Percentiles rank a stretch among this genome's conserved stretches.
These are phyloP conservation scores for Alternaria alternata DNA, from an alignment of 2,329 filamentous ascomycete species.

Conservation along the genomic window DNA sequence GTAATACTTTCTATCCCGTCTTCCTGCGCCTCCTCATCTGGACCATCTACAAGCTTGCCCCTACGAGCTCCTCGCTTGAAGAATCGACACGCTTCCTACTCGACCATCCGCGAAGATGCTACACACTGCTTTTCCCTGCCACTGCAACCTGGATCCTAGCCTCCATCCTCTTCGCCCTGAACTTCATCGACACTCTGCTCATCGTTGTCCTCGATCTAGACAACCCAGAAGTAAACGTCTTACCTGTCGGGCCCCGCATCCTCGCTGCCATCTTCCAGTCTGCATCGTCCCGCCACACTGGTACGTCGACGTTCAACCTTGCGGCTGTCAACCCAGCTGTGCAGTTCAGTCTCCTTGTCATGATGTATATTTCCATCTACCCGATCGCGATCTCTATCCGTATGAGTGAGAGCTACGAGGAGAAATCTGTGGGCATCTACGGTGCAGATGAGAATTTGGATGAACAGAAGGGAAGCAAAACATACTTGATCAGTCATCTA, in stretches of 20 bases:
- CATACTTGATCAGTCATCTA: conserved; percentile 89
- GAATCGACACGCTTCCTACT: conserved; percentile 91
- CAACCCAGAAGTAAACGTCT: conserved; percentile 69
- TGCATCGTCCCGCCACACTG: conserved; percentile 85
- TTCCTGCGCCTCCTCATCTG: conserved; percentile 97
- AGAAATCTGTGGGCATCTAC: conserved; percentile 82
- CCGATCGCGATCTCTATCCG: conserved; percentile 96
- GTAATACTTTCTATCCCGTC: conserved; percentile 93
- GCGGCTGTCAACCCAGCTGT: conserved; percentile 84
- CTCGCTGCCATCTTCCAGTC: conserved; percentile 92
- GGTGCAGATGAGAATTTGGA: conserved; percentile 53
- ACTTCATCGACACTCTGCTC: conserved; percentile 84
- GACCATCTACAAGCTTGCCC: conserved; percentile 72
- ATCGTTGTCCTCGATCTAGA: conserved; percentile 92
- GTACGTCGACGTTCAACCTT: conserved; percentile 83
- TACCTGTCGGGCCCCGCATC: conserved; percentile 78
- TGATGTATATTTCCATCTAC: conserved; percentile 99
- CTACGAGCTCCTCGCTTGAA: conserved; percentile 74
- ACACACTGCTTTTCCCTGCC: conserved; percentile 90
- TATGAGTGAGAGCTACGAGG: conserved; percentile 94
- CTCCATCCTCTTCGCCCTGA: conserved; percentile 80
- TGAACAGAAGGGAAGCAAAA: conserved; percentile 65
- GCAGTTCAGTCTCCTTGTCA: conserved; percentile 92
- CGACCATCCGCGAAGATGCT: conserved; percentile 94
- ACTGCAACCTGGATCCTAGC: conserved; percentile 96